Conservation (phyloP, 208 protist genomes). For the Vickermania spadyakhi region DNA sequence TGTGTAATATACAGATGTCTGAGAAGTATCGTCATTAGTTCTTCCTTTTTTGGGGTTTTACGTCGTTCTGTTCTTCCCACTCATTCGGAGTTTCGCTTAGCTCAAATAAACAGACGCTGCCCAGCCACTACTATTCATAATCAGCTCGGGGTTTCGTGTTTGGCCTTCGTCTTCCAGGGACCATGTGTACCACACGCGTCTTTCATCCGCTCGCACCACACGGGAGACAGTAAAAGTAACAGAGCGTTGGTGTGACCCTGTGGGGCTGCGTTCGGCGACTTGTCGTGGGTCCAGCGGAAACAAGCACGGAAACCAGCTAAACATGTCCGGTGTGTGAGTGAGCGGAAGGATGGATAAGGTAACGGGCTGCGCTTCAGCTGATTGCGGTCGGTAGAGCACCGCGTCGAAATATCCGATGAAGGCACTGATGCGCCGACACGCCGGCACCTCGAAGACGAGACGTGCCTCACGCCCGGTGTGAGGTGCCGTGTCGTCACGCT, state of each 20-base stretch:
- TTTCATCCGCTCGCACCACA: constrained; percentile 10
- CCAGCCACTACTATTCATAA: constrained; percentile 67
- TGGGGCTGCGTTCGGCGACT: too few species aligned
- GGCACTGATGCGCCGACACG: constrained; percentile 37
- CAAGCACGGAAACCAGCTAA: constrained; percentile 84
- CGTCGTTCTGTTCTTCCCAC: too few species aligned
- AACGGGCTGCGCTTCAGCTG: constrained; percentile 8
- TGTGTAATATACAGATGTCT: too few species aligned
- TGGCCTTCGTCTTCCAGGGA: constrained; percentile 6
- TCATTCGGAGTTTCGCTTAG: background rate
- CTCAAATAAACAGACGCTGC: constrained; percentile 34
- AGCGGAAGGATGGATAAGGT: constrained; percentile 11
- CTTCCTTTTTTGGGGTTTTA: too few species aligned
- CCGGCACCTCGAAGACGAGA: constrained; percentile 28
- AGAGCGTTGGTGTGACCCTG: too few species aligned
- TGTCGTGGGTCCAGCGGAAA: constrained; percentile 39
- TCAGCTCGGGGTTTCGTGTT: background rate
- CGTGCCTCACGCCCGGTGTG: background rate
- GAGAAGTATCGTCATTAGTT: too few species aligned
- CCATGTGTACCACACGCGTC: constrained; percentile 76
- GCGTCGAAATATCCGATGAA: constrained; percentile 66
- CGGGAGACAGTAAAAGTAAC: constrained; percentile 33
- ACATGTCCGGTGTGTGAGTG: constrained; percentile 50
- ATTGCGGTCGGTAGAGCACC: constrained; percentile 31
- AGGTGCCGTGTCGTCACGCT: background rate